Evolutionary conservation across 768 basidiomycete species (phyloP), one percentile per base, ranked within the genome.

Genomic region (Clathrus columnatus): DNA sequence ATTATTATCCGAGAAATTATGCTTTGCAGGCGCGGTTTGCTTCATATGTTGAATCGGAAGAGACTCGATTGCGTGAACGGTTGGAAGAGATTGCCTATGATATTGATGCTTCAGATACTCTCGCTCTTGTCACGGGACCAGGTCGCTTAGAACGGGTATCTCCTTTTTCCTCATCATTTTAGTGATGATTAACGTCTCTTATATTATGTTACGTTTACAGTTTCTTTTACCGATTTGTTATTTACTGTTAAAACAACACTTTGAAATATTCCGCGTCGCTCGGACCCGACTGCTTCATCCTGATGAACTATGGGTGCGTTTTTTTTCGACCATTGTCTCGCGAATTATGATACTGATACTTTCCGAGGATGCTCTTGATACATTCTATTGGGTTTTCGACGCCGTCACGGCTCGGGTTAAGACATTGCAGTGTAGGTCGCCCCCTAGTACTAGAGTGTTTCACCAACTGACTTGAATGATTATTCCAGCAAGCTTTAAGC

Each of bases 121-220:
- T 70, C 6, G 47, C 56, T 3, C 60, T 69, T 1, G 60, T 70
- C 1, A 52, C 62, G 7, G 69, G 67, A 1, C 50, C 60, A 2
- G 64, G 63, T 2, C 59, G 65, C 8, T 56, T 66, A 4, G 69
- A 70, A 50, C 64, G 62, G 61, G 69, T 68, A 32, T 18, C 56
- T 47, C 29, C 7, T 11, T 27, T 27, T 59, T 2, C 23, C 44
- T 20, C n/a, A 20, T 11, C n/a, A 17, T 46, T 24, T 20, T 20
- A 2, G 2, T 4, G n/a, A n/a, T 47, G 26, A 18, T 29, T 11
- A 10, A 7, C 30, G 7, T 14, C 14, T 11, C n/a, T 14, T 3
- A 14, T 2, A 2, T 11, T 14, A 36, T 14, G 7, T 14, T 36
- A 14, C 14, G 11, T 8, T 8, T 51, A 21, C 36, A 61, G 60